A percentile compares a stretch with the other conserved stretches of the same genome.
Evolutionary conservation across 805 yeast species (phyloP).

Genomic region (Candida dajiaensis): DNA sequence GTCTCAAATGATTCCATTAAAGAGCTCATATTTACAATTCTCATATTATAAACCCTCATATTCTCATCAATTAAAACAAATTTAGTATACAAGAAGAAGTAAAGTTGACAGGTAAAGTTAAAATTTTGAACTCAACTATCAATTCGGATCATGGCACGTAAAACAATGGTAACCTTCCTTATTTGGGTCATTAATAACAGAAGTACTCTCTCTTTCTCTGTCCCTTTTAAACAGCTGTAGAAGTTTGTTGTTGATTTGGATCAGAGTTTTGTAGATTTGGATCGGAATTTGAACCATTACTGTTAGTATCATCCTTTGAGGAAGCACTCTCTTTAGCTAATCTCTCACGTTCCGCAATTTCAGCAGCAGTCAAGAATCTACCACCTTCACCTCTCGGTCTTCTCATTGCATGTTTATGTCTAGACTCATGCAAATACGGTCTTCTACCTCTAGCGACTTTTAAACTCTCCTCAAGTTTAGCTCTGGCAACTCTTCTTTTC

Average conservation of each 20-base stretch:
- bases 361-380: slow-evolving; percentile 90
- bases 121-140: background rate
- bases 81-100: background rate
- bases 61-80: background rate
- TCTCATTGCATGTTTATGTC: slow-evolving; percentile 99
- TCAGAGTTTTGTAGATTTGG: background rate
- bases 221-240: background rate
- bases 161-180: background rate
- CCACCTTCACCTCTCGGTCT: slow-evolving; percentile 99
- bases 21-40: too few relatives aligned
- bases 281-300: background rate
- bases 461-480: slow-evolving; percentile 82
- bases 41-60: background rate
- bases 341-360: slow-evolving; percentile 53
- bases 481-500: slow-evolving; percentile 90
- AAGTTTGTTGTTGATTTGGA: background rate
- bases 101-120: background rate
- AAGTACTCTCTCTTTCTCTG: background rate
- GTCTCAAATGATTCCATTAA: too few relatives aligned
- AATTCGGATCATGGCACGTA: background rate
- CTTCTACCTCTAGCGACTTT: slow-evolving; percentile 85
- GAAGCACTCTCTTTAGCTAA: slow-evolving; percentile 18
- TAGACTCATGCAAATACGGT: slow-evolving; percentile 92
- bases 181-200: background rate
- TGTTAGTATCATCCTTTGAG: background rate